Conservation (phyloP, 768 basidiomycete genomes). For the Clavulina sp. region DNA sequence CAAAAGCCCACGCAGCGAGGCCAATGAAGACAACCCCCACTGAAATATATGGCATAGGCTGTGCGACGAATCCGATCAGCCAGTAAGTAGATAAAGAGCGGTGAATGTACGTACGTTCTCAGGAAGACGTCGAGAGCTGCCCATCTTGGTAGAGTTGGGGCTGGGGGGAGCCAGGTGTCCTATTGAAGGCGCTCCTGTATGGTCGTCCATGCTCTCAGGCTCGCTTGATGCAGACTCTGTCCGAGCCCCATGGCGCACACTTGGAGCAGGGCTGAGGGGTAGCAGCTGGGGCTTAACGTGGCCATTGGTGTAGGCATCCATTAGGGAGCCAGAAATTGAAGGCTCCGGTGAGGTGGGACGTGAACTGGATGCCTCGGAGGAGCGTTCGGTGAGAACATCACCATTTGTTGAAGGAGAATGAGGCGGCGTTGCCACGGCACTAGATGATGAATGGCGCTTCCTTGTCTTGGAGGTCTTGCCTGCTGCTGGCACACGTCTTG, state of each 20-base stretch:
- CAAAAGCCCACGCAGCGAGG: constrained; percentile 11
- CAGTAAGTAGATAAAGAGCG: neutral
- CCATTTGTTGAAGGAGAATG: neutral
- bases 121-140: neutral
- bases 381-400: neutral
- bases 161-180: neutral
- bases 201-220: neutral
- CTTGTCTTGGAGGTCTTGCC: neutral
- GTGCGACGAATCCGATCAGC: neutral
- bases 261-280: neutral
- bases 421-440: neutral
- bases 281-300: neutral
- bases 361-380: neutral
- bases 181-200: neutral
- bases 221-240: neutral
- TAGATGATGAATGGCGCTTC: neutral
- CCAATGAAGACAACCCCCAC: constrained; percentile 14
- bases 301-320: neutral
- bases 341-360: neutral
- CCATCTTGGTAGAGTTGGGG: neutral
- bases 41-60: constrained; percentile 10
- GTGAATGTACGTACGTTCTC: neutral
- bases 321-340: neutral
- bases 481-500: neutral
- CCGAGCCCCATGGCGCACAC: neutral